Evolutionary conservation across 345 rosid species (phyloP).

Genomic region (Alliaria petiolata): DNA sequence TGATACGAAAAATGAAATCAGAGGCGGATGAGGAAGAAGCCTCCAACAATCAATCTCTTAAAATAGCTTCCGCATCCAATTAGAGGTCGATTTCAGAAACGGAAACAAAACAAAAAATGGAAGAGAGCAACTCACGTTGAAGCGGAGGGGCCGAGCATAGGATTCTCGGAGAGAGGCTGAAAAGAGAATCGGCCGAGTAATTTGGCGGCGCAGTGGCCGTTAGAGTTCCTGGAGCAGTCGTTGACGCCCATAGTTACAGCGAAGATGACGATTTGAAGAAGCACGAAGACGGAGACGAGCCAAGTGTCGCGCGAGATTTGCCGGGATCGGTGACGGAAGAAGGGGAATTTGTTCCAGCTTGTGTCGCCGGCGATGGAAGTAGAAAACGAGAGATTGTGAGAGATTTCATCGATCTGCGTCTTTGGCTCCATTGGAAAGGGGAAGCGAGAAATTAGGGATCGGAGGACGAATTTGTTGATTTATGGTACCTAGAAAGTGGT

Average conservation of each 20-base stretch:
- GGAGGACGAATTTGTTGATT: neutral
- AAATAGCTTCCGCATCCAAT: neutral
- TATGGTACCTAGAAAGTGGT: too few species aligned
- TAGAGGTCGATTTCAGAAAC: neutral
- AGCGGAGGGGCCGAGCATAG: constrained; percentile 82
- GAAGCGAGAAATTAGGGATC: constrained; percentile 10
- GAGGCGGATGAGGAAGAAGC: neutral
- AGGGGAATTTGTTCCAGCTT: constrained; percentile 39
- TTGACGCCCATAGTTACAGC: constrained; percentile 61
- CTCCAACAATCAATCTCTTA: neutral
- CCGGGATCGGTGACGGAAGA: constrained; percentile 64
- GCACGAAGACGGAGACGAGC: constrained; percentile 68
- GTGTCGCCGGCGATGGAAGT: constrained; percentile 18
- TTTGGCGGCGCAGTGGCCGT: constrained; percentile 48
- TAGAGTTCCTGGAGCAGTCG: constrained; percentile 52
- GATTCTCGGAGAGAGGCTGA: constrained; percentile 83
- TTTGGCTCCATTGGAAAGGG: constrained; percentile 22
- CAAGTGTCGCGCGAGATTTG: constrained; percentile 65
- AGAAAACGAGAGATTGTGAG: constrained; percentile 13
- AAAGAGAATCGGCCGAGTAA: constrained; percentile 53
- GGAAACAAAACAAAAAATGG: neutral
- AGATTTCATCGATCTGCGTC: constrained; percentile 23
- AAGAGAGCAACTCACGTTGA: constrained; percentile 52
- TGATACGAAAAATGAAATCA: neutral
- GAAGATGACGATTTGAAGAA: constrained; percentile 65